These are phyloP conservation scores for Phaeoacremonium minimum DNA, from an alignment of 2,329 filamentous ascomycete genomes.

Conservation along the genomic window DNA sequence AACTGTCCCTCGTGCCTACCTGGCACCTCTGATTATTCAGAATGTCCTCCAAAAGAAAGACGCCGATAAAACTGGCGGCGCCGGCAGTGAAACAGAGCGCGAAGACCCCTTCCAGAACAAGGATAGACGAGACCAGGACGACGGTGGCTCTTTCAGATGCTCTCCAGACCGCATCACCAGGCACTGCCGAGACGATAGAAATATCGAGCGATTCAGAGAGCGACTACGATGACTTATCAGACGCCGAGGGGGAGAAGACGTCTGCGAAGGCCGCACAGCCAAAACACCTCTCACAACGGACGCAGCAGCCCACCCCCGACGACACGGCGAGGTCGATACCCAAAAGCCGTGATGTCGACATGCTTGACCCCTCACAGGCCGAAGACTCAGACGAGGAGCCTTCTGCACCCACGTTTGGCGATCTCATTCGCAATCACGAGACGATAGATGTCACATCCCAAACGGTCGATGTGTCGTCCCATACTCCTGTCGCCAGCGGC, in stretches of 20 bases:
- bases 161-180: slow-evolving; percentile 23
- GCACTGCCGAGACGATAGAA: slow-evolving; percentile 41
- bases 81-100: slow-evolving; percentile 51
- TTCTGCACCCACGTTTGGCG: slow-evolving; percentile 73
- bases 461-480: slow-evolving; percentile 28
- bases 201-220: slow-evolving; percentile 53
- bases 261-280: background rate
- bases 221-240: slow-evolving; percentile 37
- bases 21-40: slow-evolving; percentile 8
- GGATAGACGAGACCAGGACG: slow-evolving; percentile 55
- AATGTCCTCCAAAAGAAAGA: slow-evolving; percentile 61
- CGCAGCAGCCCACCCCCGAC: background rate
- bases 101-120: slow-evolving; percentile 42
- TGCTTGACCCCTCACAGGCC: slow-evolving; percentile 16
- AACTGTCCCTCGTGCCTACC: too few species aligned
- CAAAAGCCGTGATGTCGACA: slow-evolving; percentile 4
- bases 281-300: slow-evolving; percentile 1
- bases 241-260: slow-evolving; percentile 14
- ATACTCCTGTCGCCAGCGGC: slow-evolving; percentile 32
- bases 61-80: slow-evolving; percentile 50
- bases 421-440: slow-evolving; percentile 71
- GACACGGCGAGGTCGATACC: background rate
- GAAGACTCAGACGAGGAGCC: slow-evolving; percentile 41
- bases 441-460: slow-evolving; percentile 69
- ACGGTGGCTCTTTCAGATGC: slow-evolving; percentile 35